Conservation (phyloP, 768 basidiomycete species). For the Stropharia rugosoannulata region DNA sequence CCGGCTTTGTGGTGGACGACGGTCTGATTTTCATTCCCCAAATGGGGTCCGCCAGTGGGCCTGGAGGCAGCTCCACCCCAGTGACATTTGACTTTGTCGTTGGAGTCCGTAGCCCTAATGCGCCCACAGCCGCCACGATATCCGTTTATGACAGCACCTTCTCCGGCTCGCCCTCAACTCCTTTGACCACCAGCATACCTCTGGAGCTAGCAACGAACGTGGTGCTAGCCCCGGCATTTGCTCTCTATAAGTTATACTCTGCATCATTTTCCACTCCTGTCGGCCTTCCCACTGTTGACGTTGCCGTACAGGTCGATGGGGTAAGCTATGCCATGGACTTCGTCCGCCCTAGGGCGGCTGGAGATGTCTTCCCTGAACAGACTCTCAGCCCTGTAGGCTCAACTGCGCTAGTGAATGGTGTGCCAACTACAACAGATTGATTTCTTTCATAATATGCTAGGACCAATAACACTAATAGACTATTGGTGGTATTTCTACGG, state of each 20-base stretch:
- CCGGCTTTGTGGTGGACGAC: conserved; percentile 31
- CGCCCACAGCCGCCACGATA: background rate
- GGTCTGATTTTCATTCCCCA: conserved; percentile 31
- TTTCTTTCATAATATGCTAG: background rate
- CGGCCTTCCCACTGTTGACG: background rate
- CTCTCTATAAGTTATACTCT: background rate
- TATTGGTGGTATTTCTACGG: no score
- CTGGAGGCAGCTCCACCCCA: background rate
- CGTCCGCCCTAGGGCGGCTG: background rate
- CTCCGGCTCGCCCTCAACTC: background rate
- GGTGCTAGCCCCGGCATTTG: background rate
- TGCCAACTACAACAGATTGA: background rate
- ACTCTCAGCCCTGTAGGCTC: background rate
- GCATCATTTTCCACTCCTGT: conserved; percentile 1
- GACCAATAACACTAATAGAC: no score
- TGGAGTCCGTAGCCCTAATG: background rate
- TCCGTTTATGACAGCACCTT: background rate
- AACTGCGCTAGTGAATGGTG: background rate
- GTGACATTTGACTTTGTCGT: conserved; percentile 2
- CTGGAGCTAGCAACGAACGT: background rate
- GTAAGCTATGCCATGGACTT: background rate
- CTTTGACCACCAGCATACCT: background rate
- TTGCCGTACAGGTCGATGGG: background rate
- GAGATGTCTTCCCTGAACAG: background rate
- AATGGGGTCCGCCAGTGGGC: conserved; percentile 18